Conservation (phyloP, 768 basidiomycete species). For the Tulasnella sp. region DNA sequence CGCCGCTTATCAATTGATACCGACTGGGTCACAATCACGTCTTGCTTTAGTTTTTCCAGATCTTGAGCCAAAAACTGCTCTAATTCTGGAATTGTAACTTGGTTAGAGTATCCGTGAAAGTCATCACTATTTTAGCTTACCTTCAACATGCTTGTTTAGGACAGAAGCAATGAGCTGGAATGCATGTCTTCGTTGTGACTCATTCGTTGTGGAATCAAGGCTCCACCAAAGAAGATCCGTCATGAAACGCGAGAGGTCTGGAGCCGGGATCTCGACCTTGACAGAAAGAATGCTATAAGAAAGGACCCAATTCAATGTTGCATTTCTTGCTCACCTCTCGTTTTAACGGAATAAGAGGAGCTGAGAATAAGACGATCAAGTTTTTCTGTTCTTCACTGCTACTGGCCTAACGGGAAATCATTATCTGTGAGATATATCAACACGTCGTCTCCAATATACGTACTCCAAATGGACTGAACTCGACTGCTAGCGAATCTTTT, state of each 20-base stretch:
- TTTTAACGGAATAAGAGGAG: slow-evolving; percentile 48
- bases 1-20: slow-evolving; percentile 35
- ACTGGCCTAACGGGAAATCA: slow-evolving; percentile 33
- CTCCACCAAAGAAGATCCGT: slow-evolving; percentile 47
- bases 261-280: slow-evolving; percentile 42
- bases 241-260: slow-evolving; percentile 39
- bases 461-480: slow-evolving; percentile 43
- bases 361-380: slow-evolving; percentile 51
- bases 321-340: slow-evolving; percentile 41
- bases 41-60: slow-evolving; percentile 15
- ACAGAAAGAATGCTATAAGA: neutral
- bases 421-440: slow-evolving; percentile 14
- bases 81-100: slow-evolving; percentile 31
- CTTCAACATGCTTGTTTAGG: slow-evolving; percentile 65
- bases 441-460: slow-evolving; percentile 15
- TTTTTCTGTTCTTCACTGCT: slow-evolving; percentile 50
- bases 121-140: slow-evolving; percentile 31
- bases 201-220: slow-evolving; percentile 28
- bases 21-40: too few relatives aligned
- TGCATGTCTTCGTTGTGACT: slow-evolving; percentile 17
- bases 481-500: slow-evolving; percentile 30
- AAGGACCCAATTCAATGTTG: neutral
- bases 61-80: slow-evolving; percentile 32
- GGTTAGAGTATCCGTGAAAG: neutral
- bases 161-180: slow-evolving; percentile 41